A percentile compares a stretch with the other conserved stretches of the same genome.
Conservation (phyloP, 2,329 filamentous ascomycete species). For the Colletotrichum sp. region DNA sequence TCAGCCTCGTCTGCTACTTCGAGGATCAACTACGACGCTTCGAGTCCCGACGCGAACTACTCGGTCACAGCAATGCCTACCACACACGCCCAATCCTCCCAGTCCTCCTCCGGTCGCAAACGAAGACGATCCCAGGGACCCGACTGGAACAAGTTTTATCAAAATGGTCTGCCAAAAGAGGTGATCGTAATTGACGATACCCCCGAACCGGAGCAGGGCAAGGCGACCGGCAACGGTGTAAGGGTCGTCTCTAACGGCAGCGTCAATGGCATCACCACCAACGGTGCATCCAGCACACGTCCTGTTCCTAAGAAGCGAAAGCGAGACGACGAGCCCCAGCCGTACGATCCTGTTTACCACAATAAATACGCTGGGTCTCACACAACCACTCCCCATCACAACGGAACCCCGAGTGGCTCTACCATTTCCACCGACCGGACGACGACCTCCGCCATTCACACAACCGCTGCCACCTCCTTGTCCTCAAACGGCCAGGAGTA, state of each 20-base stretch:
- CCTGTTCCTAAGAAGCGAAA: slow-evolving; percentile 78
- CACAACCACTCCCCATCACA: slow-evolving; percentile 73
- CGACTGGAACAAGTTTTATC: slow-evolving; percentile 83
- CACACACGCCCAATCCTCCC: slow-evolving; percentile 19
- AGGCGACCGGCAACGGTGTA: slow-evolving; percentile 42
- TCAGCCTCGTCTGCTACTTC: slow-evolving; percentile 35
- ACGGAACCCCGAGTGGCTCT: slow-evolving; percentile 69
- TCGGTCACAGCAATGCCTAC: slow-evolving; percentile 38
- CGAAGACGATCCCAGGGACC: slow-evolving; percentile 67
- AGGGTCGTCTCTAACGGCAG: slow-evolving; percentile 42
- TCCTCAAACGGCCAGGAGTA: slow-evolving; percentile 69
- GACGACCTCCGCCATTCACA: slow-evolving; percentile 74
- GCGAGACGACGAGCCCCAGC: slow-evolving; percentile 61
- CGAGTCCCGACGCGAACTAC: slow-evolving; percentile 35
- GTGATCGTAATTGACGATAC: slow-evolving; percentile 85
- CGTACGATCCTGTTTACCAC: slow-evolving; percentile 76
- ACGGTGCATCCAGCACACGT: slow-evolving; percentile 34
- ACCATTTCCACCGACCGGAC: slow-evolving; percentile 85
- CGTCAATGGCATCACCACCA: slow-evolving; percentile 34
- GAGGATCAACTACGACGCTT: slow-evolving; percentile 33
- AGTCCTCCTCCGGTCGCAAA: slow-evolving; percentile 44
- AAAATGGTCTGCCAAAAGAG: slow-evolving; percentile 82
- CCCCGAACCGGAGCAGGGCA: slow-evolving; percentile 53
- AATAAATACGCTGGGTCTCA: slow-evolving; percentile 71
- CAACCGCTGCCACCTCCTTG: slow-evolving; percentile 86